phyloP scores from a whole-genome alignment of 495 filamentous ascomycete genomes.

The Penicillium pancosmium region DNA sequence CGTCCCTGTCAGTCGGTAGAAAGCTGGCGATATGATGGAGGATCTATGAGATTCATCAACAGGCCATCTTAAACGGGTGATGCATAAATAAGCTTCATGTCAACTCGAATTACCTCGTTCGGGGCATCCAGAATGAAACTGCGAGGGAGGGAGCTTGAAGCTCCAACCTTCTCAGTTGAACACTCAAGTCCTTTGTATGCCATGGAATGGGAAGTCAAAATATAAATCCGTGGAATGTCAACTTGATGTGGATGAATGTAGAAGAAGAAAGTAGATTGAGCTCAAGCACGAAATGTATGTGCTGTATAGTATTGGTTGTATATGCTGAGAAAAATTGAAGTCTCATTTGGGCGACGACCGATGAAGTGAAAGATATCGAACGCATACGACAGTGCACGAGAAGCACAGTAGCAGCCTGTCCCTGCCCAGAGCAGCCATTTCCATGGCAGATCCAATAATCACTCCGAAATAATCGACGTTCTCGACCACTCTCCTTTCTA shows the following conservation, averaged over 20 bases:
- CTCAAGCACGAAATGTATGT: too few relatives aligned
- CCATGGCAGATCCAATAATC: not conserved
- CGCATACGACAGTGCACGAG: not conserved
- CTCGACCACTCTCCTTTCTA: not conserved
- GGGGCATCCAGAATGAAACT: not conserved
- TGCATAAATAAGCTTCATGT: too few relatives aligned
- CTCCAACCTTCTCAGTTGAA: not conserved
- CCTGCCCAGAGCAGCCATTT: not conserved
- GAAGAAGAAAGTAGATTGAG: not conserved
- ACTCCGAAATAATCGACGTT: not conserved
- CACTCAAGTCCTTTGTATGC: not conserved
- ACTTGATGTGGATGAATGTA: not conserved
- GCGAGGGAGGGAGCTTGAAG: not conserved
- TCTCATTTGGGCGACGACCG: not conserved
- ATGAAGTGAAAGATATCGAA: not conserved
- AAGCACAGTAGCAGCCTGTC: not conserved
- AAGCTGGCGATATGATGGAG: constrained; percentile 42
- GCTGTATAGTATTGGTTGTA: not conserved
- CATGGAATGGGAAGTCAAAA: not conserved
- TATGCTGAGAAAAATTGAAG: not conserved
- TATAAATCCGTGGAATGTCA: not conserved
- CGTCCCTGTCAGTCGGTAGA: constrained; percentile 36
- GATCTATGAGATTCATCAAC: constrained; percentile 25
- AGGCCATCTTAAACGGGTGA: not conserved
- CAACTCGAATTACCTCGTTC: not conserved